phyloP scores from a whole-genome alignment of 306 rosid genomes.

The Herpetospermum pedunculosum region DNA sequence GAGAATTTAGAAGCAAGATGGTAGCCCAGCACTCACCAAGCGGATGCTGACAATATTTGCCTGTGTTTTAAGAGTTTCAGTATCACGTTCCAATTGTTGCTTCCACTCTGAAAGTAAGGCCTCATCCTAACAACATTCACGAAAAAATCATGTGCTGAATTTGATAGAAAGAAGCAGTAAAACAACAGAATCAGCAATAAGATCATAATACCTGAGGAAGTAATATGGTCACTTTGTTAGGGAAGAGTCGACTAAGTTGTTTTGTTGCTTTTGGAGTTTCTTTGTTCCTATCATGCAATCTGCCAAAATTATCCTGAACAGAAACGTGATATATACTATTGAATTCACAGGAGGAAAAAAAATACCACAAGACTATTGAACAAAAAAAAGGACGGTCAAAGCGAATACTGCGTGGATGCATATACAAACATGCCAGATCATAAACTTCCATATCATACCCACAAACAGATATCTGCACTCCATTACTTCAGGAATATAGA shows the following conservation, averaged over 20 bases:
- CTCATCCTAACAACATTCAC: slow-evolving; percentile 48
- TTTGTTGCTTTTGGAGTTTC: slow-evolving; percentile 74
- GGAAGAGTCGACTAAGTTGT: slow-evolving; percentile 74
- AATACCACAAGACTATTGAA: background rate
- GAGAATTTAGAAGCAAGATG: background rate
- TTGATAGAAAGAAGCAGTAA: background rate
- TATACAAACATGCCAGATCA: background rate
- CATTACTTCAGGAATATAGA: background rate
- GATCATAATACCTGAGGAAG: slow-evolving; percentile 63
- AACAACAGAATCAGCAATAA: background rate
- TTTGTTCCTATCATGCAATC: slow-evolving; percentile 74
- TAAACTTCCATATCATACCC: background rate
- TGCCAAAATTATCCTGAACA: slow-evolving; percentile 64
- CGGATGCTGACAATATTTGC: slow-evolving; percentile 61
- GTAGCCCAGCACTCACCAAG: slow-evolving; percentile 38
- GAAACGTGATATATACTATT: slow-evolving; percentile 7
- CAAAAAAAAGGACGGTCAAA: background rate
- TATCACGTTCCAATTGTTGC: slow-evolving; percentile 69
- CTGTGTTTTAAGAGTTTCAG: slow-evolving; percentile 74
- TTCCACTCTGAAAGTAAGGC: slow-evolving; percentile 73
- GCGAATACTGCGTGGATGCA: background rate
- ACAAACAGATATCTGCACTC: background rate
- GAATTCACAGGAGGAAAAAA: background rate
- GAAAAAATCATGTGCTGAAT: slow-evolving; percentile 6
- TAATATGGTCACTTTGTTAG: slow-evolving; percentile 73